Base-by-base conservation (phyloP, 179 eudicot genomes). In the Silene noctiflora region DNA sequence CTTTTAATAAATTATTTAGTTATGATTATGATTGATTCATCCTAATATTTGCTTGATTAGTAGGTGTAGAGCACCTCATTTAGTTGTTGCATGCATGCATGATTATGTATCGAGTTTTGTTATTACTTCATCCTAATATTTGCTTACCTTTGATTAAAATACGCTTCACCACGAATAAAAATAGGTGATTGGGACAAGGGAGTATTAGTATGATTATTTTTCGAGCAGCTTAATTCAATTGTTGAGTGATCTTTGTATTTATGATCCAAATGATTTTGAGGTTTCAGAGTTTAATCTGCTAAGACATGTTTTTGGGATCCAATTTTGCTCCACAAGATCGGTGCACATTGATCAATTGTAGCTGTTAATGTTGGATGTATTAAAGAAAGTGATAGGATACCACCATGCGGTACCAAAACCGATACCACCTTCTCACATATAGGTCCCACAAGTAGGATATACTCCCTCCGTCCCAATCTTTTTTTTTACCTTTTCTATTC, bases 211-310 rank as follows among this genome's bases (percentile, higher is more conserved):
- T 25, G 60, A 51, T 70, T 51, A 25, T 13, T 69, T 21, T 12
- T 9, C 16, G 14, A 4, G 60, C 13, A 58, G 12, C 58, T 56
- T 4, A 29, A 53, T 63, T n/a, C 46, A 33, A 3, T 4, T 39
- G 19, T 12, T 65, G 21, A 48, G 69, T 55, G 84, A 78, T 81
- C 81, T 71, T 58, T 1, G 11, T 55, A 7, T 12, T 56, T 42
- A 11, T 29, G 71, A 74, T 81, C 35, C 55, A 24, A 62, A 21
- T 6, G 4, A 12, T 3, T 27, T 71, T n/a, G n/a, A 59, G 42
- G 27, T 75, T 53, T 1, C 2, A 9, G 7, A 3, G 21, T 55
- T 13, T 19, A 42, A 22, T 16, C 4, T 10, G 11, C 31, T 68
- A 24, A 29, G 46, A 44, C 22, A 19, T 14, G 22, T 6, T 22